Conservation (phyloP, 129 eudicot genomes). For the Centella asiatica region DNA sequence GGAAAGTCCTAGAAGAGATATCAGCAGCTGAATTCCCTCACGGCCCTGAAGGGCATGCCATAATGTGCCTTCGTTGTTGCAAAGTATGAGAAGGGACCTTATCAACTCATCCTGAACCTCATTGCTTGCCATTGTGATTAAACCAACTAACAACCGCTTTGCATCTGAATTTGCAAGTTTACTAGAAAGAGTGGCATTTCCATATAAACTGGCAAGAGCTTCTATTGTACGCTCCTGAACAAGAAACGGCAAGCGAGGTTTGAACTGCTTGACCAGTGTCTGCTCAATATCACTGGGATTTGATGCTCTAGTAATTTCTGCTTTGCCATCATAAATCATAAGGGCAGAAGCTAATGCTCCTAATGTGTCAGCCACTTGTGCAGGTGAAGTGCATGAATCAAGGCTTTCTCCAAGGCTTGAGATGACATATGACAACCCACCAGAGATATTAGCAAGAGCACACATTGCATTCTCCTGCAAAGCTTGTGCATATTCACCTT, state of each 20-base stretch:
- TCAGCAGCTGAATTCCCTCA: conserved; percentile 94
- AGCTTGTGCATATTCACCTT: conserved; percentile 98
- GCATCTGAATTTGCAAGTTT: conserved; percentile 87
- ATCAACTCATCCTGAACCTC: conserved; percentile 95
- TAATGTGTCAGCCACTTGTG: conserved; percentile 90
- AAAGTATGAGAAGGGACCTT: conserved; percentile 64
- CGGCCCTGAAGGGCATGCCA: conserved; percentile 99
- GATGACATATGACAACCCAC: conserved; percentile 93
- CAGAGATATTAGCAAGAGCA: conserved; percentile 98
- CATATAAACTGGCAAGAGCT: conserved; percentile 98
- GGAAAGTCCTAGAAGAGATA: conserved; percentile 95
- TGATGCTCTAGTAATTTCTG: conserved; percentile 74
- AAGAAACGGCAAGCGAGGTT: conserved; percentile 64
- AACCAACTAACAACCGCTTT: conserved; percentile 88
- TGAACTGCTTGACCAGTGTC: conserved; percentile 79
- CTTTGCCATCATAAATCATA: conserved; percentile 91
- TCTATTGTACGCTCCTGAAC: conserved; percentile 97
- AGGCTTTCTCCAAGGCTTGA: conserved; percentile 98
- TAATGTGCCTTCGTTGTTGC: conserved; percentile 81
- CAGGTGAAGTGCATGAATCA: conserved; percentile 85
- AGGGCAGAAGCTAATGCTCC: conserved; percentile 99
- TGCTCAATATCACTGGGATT: conserved; percentile 77
- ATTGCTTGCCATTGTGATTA: conserved; percentile 92
- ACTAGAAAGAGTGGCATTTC: conserved; percentile 64
- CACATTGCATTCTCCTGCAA: conserved; percentile 99